These are phyloP conservation scores for Coniochaeta pulveracea DNA, from an alignment of 2,329 filamentous ascomycete genomes.

Conservation along the genomic window DNA sequence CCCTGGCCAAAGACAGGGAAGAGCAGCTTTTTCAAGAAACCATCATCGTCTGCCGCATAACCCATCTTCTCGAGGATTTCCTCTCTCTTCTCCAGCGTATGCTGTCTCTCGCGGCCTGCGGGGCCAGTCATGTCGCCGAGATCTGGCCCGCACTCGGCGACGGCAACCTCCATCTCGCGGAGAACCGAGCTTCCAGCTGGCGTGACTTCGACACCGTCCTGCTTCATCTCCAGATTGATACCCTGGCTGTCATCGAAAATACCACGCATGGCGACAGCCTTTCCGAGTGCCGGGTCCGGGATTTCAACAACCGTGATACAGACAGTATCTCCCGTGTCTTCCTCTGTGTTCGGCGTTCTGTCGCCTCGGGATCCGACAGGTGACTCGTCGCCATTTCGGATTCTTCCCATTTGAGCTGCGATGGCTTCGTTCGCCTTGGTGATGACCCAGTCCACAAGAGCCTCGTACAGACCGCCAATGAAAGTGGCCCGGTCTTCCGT, in stretches of 20 bases:
- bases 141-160: constrained; percentile 66
- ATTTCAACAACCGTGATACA: constrained; percentile 83
- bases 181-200: constrained; percentile 70
- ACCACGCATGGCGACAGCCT: constrained; percentile 78
- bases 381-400: constrained; percentile 55
- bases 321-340: constrained; percentile 73
- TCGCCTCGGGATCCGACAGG: constrained; percentile 47
- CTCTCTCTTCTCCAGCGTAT: constrained; percentile 71
- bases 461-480: constrained; percentile 82
- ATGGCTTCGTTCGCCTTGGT: constrained; percentile 81
- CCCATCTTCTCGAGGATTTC: constrained; percentile 77
- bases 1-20: constrained; percentile 69
- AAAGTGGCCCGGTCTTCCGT: constrained; percentile 76
- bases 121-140: constrained; percentile 62
- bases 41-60: constrained; percentile 68
- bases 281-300: constrained; percentile 67
- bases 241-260: constrained; percentile 88
- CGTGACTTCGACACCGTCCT: constrained; percentile 74
- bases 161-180: constrained; percentile 76
- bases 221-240: constrained; percentile 95
- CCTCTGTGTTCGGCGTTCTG: constrained; percentile 54
- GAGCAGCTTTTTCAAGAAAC: constrained; percentile 71
- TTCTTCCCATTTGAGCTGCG: constrained; percentile 57
- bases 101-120: constrained; percentile 60
- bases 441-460: constrained; percentile 90